A percentile compares a stretch with the other conserved stretches of the same genome.
These are phyloP conservation scores for Echinochloa phyllopogon DNA, from an alignment of 176 grass and related monocot genomes.

Conservation along the genomic window DNA sequence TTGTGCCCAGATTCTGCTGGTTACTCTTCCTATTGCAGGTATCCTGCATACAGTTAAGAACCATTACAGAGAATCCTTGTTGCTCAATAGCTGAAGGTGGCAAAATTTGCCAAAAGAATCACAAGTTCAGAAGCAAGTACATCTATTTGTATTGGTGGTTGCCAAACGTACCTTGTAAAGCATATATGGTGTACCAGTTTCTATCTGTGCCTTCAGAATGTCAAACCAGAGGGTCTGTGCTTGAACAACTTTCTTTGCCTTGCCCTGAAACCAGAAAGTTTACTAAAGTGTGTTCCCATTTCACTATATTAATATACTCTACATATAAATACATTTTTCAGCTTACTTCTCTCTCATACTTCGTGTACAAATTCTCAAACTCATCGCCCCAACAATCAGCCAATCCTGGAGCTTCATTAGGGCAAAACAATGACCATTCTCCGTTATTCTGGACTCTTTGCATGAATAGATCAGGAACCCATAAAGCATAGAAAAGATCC, in stretches of 20 bases:
- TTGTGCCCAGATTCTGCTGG: slow-evolving; percentile 96
- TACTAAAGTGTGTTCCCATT: background rate
- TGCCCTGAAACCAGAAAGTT: slow-evolving; percentile 61
- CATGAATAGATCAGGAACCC: slow-evolving; percentile 99
- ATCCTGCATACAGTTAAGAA: slow-evolving; percentile 57
- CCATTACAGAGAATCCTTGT: slow-evolving; percentile 19
- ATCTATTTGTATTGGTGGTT: background rate
- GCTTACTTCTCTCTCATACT: slow-evolving; percentile 86
- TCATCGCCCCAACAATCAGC: slow-evolving; percentile 91
- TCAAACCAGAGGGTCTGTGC: slow-evolving; percentile 99
- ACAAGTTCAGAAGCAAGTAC: background rate
- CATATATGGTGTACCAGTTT: slow-evolving; percentile 99
- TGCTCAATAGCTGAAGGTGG: background rate
- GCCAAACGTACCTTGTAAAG: slow-evolving; percentile 81
- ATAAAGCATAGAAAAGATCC: slow-evolving; percentile 96
- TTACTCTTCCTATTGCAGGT: slow-evolving; percentile 99
- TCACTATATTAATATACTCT: background rate
- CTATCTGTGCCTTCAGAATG: slow-evolving; percentile 97
- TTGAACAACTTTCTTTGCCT: slow-evolving; percentile 89
- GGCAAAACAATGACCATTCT: slow-evolving; percentile 98
- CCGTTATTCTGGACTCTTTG: slow-evolving; percentile 87
- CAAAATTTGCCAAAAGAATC: slow-evolving; percentile 14
- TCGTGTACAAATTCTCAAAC: slow-evolving; percentile 86
- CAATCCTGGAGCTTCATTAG: slow-evolving; percentile 95
- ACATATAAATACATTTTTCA: background rate